Evolutionary conservation across 768 basidiomycete species (phyloP).

Genomic region (Termitomyces sp.): DNA sequence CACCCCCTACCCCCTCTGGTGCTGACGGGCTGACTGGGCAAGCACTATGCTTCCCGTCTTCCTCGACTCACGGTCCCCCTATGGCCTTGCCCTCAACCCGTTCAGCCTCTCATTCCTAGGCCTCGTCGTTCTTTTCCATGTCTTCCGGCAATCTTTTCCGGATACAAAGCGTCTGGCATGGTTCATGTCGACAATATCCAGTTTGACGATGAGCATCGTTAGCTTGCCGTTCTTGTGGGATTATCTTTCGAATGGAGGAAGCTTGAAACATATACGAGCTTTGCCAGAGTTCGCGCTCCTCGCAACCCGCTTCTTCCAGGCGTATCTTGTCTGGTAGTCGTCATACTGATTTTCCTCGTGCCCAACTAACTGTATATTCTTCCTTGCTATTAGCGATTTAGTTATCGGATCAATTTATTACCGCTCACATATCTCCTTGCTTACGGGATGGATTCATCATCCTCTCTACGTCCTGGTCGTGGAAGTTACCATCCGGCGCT

Average conservation of each 20-base stretch:
- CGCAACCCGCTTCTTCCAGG: slow-evolving; percentile 7
- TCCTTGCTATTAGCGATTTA: slow-evolving; percentile 33
- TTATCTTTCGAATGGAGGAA: not conserved
- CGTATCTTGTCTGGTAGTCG: slow-evolving; percentile 1
- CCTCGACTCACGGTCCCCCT: not conserved
- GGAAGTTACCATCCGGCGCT: slow-evolving; percentile 20
- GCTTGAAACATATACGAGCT: slow-evolving; percentile 1
- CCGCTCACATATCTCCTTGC: slow-evolving; percentile 27
- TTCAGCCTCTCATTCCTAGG: not conserved
- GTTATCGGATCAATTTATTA: slow-evolving; percentile 43
- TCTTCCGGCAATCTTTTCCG: not conserved
- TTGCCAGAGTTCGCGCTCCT: not conserved
- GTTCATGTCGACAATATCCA: slow-evolving; percentile 15
- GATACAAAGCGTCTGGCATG: slow-evolving; percentile 11
- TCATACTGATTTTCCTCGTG: not conserved
- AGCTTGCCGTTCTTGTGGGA: slow-evolving; percentile 8
- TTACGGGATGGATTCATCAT: slow-evolving; percentile 14
- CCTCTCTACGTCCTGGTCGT: slow-evolving; percentile 10
- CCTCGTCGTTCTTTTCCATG: not conserved
- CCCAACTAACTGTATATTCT: not conserved
- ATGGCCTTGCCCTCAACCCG: not conserved
- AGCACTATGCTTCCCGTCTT: not conserved
- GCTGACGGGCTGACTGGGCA: not conserved
- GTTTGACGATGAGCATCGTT: not conserved
- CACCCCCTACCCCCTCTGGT: not conserved